Evolutionary conservation across 805 yeast genomes (phyloP).

Genomic region (Saccharomyces paradoxus): DNA sequence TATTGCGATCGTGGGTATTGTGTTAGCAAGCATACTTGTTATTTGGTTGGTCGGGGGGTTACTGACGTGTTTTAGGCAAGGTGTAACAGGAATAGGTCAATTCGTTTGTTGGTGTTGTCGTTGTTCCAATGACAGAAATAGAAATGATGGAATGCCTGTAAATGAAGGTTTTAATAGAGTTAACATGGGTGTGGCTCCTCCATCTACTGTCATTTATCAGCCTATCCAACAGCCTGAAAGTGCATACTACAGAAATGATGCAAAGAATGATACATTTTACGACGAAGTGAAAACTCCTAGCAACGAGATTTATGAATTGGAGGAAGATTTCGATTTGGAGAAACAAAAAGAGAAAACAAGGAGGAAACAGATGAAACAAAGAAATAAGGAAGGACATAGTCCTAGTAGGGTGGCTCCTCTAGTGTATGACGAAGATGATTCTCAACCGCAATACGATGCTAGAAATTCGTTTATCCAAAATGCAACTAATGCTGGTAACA

Average conservation of each 20-base stretch:
- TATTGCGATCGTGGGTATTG: conserved; percentile 66
- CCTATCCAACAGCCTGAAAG: conserved; percentile 24
- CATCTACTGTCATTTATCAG: conserved; percentile 26
- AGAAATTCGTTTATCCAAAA: background rate
- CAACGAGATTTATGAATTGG: conserved; percentile 23
- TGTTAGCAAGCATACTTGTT: conserved; percentile 43
- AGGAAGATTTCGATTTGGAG: conserved; percentile 28
- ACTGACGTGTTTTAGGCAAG: conserved; percentile 49
- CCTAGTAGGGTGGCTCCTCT: conserved; percentile 6
- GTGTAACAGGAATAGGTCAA: conserved; percentile 43
- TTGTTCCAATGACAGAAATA: conserved; percentile 12
- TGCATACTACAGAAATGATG: conserved; percentile 12
- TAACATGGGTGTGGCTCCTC: conserved; percentile 6
- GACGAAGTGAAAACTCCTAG: conserved; percentile 13
- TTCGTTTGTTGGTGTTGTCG: conserved; percentile 47
- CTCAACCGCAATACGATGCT: conserved; percentile 7
- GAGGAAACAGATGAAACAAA: conserved; percentile 2
- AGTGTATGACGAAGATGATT: conserved; percentile 7
- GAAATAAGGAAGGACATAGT: background rate
- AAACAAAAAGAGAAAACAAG: conserved; percentile 18
- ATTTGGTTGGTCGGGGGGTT: conserved; percentile 52
- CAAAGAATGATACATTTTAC: conserved; percentile 11
- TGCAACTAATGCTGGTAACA: background rate
- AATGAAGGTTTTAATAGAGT: conserved; percentile 11
- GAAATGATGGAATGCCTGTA: background rate